phyloP scores from a whole-genome alignment of 2,329 filamentous ascomycete species.

The Fusarium napiforme region DNA sequence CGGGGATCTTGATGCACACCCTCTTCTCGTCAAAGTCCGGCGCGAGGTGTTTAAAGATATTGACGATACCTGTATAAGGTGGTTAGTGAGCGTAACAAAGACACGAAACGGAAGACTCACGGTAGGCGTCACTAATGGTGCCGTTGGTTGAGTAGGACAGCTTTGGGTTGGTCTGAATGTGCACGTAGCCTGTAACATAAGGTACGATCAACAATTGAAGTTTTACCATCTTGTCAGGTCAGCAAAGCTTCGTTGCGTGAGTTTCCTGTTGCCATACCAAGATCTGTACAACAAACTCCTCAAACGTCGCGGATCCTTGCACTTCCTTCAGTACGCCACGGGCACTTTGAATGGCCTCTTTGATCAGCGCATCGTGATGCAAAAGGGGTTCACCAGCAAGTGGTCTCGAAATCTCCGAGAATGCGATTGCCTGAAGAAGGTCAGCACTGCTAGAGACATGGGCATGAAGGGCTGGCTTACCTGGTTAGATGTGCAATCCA shows the following conservation, averaged over 20 bases:
- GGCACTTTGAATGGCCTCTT: conserved; percentile 43
- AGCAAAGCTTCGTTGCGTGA: not conserved
- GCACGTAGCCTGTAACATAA: conserved; percentile 62
- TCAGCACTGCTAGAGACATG: not conserved
- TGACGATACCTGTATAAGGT: conserved; percentile 57
- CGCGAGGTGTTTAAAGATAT: conserved; percentile 37
- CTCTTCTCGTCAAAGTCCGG: conserved; percentile 55
- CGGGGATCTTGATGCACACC: conserved; percentile 71
- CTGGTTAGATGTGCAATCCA: conserved; percentile 53
- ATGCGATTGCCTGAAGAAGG: conserved; percentile 49
- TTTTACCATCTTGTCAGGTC: conserved; percentile 61
- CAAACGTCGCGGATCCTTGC: conserved; percentile 42
- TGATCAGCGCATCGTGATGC: conserved; percentile 46
- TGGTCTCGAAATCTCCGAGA: conserved; percentile 45
- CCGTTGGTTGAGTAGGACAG: conserved; percentile 61
- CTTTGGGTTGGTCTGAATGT: conserved; percentile 70
- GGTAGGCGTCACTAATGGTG: conserved; percentile 61
- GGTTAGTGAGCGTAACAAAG: not conserved
- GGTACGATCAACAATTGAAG: conserved; percentile 63
- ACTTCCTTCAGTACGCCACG: conserved; percentile 23
- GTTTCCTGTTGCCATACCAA: conserved; percentile 52
- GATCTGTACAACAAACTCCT: conserved; percentile 66
- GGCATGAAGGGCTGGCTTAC: conserved; percentile 5
- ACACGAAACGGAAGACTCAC: conserved; percentile 49
- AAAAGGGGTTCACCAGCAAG: conserved; percentile 32